A percentile compares a stretch with the other conserved stretches of the same genome.
phyloP scores from a whole-genome alignment of 441 rosid genomes.

The Arabidopsis lyrata region DNA sequence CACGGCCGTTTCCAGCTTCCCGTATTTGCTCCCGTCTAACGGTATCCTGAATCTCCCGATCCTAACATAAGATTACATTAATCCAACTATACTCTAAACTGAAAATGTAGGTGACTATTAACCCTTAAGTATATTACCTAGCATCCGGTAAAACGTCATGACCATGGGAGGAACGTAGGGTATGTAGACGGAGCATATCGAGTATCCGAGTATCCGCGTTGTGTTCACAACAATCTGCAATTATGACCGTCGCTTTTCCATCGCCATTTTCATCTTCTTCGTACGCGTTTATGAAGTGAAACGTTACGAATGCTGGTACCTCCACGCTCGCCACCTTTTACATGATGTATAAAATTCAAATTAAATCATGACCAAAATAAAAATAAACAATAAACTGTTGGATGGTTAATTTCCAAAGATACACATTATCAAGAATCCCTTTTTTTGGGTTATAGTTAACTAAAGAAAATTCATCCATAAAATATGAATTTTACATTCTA shows the following conservation, averaged over 20 bases:
- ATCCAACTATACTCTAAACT: neutral
- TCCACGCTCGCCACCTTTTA: conserved; percentile 88
- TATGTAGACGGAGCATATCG: conserved; percentile 76
- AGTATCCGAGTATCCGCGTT: conserved; percentile 79
- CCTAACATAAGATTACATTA: conserved; percentile 15
- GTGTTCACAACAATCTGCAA: conserved; percentile 96
- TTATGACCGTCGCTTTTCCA: conserved; percentile 66
- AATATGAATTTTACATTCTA: neutral
- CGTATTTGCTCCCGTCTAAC: conserved; percentile 78
- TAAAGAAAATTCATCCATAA: neutral
- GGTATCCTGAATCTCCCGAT: conserved; percentile 91
- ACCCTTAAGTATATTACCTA: conserved; percentile 49
- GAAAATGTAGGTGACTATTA: neutral
- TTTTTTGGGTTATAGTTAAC: neutral
- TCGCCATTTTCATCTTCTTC: conserved; percentile 79
- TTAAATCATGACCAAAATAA: too few relatives aligned
- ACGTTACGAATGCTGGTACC: conserved; percentile 84
- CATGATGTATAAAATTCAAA: neutral
- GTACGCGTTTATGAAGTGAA: conserved; percentile 95
- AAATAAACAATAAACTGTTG: neutral
- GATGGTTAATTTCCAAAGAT: neutral
- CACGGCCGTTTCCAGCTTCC: conserved; percentile 79
- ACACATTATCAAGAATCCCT: neutral
- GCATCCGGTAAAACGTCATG: conserved; percentile 83
- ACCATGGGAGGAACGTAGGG: conserved; percentile 68